phyloP scores from a whole-genome alignment of 805 yeast species.

The Kockiozyma suomiensis region DNA sequence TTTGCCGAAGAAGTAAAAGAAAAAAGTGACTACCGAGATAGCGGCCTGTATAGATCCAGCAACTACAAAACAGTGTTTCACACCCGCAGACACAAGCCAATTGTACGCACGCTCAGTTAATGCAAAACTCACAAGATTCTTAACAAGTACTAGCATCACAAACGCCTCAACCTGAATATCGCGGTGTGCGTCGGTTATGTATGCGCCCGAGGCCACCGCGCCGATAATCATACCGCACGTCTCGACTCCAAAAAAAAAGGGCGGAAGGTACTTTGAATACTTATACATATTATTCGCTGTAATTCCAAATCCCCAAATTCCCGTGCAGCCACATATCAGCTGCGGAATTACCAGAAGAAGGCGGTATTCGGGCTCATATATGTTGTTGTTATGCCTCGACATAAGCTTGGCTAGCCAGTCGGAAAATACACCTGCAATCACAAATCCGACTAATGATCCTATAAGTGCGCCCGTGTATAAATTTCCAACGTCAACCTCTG shows the following conservation, averaged over 20 bases:
- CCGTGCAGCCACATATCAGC: constrained; percentile 23
- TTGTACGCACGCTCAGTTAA: constrained; percentile 26
- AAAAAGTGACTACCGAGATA: constrained; percentile 18
- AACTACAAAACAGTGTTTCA: constrained; percentile 23
- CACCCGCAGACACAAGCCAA: constrained; percentile 26
- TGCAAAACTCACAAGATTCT: constrained; percentile 30
- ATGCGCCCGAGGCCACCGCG: constrained; percentile 31
- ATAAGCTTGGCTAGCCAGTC: constrained; percentile 24
- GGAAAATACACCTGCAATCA: constrained; percentile 24
- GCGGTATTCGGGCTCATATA: constrained; percentile 33
- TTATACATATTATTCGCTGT: constrained; percentile 18
- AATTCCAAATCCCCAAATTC: constrained; percentile 33
- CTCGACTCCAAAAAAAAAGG: constrained; percentile 32
- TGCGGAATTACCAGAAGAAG: constrained; percentile 28
- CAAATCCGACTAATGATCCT: constrained; percentile 30
- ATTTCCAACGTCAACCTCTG: constrained; percentile 27
- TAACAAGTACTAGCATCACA: constrained; percentile 27
- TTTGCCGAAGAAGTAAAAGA: constrained; percentile 30
- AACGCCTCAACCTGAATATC: constrained; percentile 31
- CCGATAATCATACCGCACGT: constrained; percentile 34
- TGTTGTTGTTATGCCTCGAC: constrained; percentile 25
- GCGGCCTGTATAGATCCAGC: constrained; percentile 34
- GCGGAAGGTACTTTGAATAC: constrained; percentile 25
- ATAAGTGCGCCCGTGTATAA: constrained; percentile 30
- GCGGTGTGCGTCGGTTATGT: constrained; percentile 34